Base-by-base conservation (phyloP, 331 rosid species). In the Quercus phellos region DNA sequence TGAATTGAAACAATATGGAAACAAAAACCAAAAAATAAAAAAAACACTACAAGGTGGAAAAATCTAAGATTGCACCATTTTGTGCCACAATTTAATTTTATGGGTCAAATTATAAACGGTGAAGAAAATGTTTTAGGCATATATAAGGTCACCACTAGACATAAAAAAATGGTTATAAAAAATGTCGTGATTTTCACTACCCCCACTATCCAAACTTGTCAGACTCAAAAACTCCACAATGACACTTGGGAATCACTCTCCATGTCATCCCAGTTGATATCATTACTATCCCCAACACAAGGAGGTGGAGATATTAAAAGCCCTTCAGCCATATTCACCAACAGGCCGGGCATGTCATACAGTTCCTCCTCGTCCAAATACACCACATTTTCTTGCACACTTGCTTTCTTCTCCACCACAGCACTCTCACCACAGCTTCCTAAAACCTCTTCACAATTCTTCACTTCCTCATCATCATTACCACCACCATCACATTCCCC, bases 281-380 rank as follows among this genome's bases (percentile, higher is more conserved):
- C 2, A 7, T 38, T 38, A 38, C 46, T 19, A 5, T 73, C 72
- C 22, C 38, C 60, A 0, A 51, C 51, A 11, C 22, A 56, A 17
- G 50, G 79, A 5, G 91, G 89, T 10, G 92, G 94, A 67, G 92
- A 83, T 5, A 89, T 79, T 16, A 93, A 77, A 11, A 89, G 88
- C 12, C 96, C 94, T 11, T 94, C 84, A 0, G 93, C 94, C 92
- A 92, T 78, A 24, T 43, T 78, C 42, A 34, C 58, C 14, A 90
- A 18, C 87, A 88, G 79, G 17, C 84, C 73, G 0, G 85, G 90
- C 88, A 82, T 74, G n/a, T 79, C 79, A 19, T 72, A 84, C 55
- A 59, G 16, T 1, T 70, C 84, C 27, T 87, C 87, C 14, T 71
- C 87, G 2, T 87, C 88, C 83, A 86, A 2, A 55, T 35, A 70